Percentiles rank a stretch among this genome's conserved stretches.
Conservation (phyloP, 345 rosid species). For the Trapa incisa region DNA sequence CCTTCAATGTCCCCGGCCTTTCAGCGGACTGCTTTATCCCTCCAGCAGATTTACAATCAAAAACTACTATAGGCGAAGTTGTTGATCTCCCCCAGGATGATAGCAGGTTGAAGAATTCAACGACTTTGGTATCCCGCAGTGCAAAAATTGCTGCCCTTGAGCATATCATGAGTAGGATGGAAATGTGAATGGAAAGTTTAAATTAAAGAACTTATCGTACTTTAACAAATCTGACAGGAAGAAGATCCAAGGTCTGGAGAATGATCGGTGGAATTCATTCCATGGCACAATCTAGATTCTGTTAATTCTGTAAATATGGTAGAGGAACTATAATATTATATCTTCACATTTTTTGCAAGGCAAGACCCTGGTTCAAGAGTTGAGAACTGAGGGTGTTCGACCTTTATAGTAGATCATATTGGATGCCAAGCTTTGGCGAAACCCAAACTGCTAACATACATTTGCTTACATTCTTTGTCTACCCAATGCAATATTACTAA, state of each 20-base stretch:
- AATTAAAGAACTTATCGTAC: background rate
- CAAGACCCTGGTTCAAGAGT: background rate
- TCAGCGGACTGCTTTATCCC: conserved; percentile 18
- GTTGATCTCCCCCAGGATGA: background rate
- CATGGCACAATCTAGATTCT: background rate
- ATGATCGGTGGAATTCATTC: background rate
- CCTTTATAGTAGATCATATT: too few species aligned
- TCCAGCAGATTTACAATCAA: conserved; percentile 12
- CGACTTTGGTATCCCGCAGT: conserved; percentile 2
- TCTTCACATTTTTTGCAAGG: background rate
- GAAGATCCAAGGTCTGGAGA: background rate
- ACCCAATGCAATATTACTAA: background rate
- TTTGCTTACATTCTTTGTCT: background rate
- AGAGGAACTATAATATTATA: background rate
- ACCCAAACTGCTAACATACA: background rate
- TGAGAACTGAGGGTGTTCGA: background rate
- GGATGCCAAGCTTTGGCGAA: background rate
- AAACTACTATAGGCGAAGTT: background rate
- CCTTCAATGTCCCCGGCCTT: conserved; percentile 15
- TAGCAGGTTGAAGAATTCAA: background rate
- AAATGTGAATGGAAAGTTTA: background rate
- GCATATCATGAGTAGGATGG: background rate
- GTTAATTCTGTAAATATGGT: background rate
- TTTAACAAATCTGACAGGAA: background rate
- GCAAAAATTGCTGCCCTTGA: conserved; percentile 11